These are phyloP conservation scores for Strobilomyces dryophilus DNA, from an alignment of 768 basidiomycete species.

Conservation along the genomic window DNA sequence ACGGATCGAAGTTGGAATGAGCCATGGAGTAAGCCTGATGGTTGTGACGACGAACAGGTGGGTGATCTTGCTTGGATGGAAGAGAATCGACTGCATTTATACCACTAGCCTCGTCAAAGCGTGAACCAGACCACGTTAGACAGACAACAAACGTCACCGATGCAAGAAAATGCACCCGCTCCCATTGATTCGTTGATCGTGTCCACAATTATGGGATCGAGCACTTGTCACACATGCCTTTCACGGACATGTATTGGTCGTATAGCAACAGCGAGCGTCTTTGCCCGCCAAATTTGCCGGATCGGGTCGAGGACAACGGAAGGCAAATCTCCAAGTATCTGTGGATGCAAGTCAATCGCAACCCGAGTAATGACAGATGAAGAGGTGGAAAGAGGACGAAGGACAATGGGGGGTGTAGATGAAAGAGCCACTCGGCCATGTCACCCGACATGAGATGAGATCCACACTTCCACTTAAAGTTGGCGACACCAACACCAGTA, in stretches of 20 bases:
- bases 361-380: constrained; percentile 5
- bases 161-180: background rate
- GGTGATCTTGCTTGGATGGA: background rate
- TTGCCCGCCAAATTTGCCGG: background rate
- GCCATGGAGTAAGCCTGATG: constrained; percentile 15
- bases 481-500: background rate
- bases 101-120: constrained; percentile 16
- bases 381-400: constrained; percentile 1
- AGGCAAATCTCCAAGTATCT: background rate
- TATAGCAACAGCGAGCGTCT: constrained; percentile 4
- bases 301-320: background rate
- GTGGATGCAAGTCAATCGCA: background rate
- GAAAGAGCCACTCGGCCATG: constrained; percentile 4
- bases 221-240: background rate
- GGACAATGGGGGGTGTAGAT: background rate
- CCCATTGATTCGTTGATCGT: background rate
- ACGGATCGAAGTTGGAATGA: constrained; percentile 7
- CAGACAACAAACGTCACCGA: constrained; percentile 2
- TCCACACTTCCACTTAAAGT: background rate
- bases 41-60: background rate
- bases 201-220: constrained; percentile 8
- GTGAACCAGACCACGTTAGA: background rate
- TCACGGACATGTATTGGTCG: background rate
- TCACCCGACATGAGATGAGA: constrained; percentile 6
- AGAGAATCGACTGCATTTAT: constrained; percentile 17